Conservation (phyloP, 768 basidiomycete species). For the Rhodotorula babjevae region DNA sequence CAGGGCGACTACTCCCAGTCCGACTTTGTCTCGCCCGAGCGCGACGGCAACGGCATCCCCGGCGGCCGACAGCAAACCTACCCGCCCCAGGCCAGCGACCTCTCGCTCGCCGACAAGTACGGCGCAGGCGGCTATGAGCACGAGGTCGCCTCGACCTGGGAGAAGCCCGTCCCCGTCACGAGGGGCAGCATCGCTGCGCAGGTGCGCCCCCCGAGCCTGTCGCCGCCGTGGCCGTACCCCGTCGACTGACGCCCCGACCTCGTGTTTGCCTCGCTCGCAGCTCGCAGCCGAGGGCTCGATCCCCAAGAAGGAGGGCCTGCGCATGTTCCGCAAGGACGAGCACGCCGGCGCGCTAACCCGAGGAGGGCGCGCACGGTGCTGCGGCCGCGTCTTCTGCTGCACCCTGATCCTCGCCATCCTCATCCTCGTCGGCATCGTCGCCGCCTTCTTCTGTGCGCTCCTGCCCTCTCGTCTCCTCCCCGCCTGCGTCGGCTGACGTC, state of each 20-base stretch:
- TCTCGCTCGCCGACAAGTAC: slow-evolving; percentile 10
- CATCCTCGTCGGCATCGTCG: slow-evolving; percentile 41
- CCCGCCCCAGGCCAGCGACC: slow-evolving; percentile 6
- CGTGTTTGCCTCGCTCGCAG: neutral
- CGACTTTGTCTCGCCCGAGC: slow-evolving; percentile 18
- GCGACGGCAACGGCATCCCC: slow-evolving; percentile 13
- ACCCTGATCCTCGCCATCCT: slow-evolving; percentile 40
- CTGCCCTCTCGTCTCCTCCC: neutral
- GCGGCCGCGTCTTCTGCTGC: slow-evolving; percentile 41
- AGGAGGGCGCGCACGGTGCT: slow-evolving; percentile 35
- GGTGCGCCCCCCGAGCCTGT: slow-evolving; percentile 19
- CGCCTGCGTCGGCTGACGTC: neutral
- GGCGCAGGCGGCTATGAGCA: neutral
- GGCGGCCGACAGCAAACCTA: slow-evolving; percentile 10
- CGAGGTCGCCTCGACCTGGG: neutral
- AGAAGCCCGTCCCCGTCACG: slow-evolving; percentile 28
- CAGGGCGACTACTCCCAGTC: slow-evolving; percentile 6
- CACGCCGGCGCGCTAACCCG: slow-evolving; percentile 39
- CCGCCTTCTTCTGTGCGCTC: slow-evolving; percentile 42
- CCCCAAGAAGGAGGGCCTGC: slow-evolving; percentile 43
- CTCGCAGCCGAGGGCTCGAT: slow-evolving; percentile 44
- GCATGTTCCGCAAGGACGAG: slow-evolving; percentile 44
- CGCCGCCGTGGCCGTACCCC: no score
- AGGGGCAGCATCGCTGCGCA: slow-evolving; percentile 37
- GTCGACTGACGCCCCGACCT: neutral